Conservation (phyloP, 257 asterid species). For the Rehmannia glutinosa region DNA sequence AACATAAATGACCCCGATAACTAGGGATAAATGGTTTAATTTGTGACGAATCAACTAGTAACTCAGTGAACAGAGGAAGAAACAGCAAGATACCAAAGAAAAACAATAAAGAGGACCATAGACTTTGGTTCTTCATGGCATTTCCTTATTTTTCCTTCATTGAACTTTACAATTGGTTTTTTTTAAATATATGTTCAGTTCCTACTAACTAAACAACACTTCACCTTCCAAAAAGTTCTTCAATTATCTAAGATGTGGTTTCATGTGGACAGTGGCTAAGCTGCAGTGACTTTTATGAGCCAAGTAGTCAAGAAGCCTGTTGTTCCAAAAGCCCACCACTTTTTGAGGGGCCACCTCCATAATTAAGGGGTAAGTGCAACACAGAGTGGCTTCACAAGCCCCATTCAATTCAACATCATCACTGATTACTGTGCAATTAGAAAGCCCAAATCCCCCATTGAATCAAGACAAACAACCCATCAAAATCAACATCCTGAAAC, state of each 20-base stretch:
- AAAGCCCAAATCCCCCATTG: slow-evolving; percentile 13
- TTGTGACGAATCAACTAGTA: neutral
- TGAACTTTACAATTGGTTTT: neutral
- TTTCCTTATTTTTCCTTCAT: slow-evolving; percentile 4
- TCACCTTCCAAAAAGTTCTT: slow-evolving; percentile 9
- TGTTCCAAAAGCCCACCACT: slow-evolving; percentile 34
- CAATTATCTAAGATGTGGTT: slow-evolving; percentile 6
- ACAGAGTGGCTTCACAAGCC: slow-evolving; percentile 47
- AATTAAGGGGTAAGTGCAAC: slow-evolving; percentile 39
- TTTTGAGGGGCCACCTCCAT: slow-evolving; percentile 47
- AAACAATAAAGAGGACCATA: neutral
- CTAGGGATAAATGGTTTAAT: no score
- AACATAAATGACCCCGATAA: no score
- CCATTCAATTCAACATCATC: slow-evolving; percentile 32
- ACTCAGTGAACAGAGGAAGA: slow-evolving; percentile 4
- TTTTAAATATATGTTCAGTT: neutral
- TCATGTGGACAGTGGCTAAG: slow-evolving; percentile 28
- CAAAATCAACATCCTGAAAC: slow-evolving; percentile 20
- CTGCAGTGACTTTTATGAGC: slow-evolving; percentile 8
- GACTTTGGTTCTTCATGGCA: neutral
- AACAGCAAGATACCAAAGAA: no score
- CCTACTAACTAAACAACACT: neutral
- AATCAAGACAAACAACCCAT: slow-evolving; percentile 29
- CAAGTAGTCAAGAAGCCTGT: slow-evolving; percentile 15
- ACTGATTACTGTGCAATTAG: slow-evolving; percentile 37